These are phyloP conservation scores for Kentomonas sorsogonicus DNA, from an alignment of 208 protist species.

Conservation along the genomic window DNA sequence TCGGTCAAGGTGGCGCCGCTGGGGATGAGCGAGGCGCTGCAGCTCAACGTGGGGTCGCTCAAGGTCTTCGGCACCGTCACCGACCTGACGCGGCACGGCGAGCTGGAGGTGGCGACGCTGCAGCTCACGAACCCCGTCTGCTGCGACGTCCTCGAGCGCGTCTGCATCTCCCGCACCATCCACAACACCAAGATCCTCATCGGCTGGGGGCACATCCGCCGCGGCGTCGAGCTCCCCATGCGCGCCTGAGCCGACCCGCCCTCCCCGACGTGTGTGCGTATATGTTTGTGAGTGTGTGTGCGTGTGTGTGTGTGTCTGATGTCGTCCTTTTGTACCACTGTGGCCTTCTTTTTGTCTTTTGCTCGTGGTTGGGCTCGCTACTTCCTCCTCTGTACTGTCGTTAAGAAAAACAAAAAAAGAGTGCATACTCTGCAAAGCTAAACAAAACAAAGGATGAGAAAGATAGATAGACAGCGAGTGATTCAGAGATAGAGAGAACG, in stretches of 20 bases:
- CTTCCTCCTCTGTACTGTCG: no score
- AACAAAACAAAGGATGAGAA: no score
- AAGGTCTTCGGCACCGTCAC: conserved; percentile 95
- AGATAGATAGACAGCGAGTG: no score
- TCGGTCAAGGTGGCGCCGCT: conserved; percentile 93
- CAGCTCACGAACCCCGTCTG: conserved; percentile 96
- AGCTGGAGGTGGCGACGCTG: conserved; percentile 95
- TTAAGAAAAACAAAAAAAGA: no score
- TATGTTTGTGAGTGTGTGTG: conserved; percentile 3
- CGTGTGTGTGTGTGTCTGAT: no score
- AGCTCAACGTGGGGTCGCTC: conserved; percentile 99
- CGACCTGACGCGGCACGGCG: conserved; percentile 86
- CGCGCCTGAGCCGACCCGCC: not conserved
- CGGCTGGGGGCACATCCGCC: conserved; percentile 90
- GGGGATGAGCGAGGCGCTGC: conserved; percentile 94
- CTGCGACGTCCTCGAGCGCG: conserved; percentile 95
- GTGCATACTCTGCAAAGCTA: no score
- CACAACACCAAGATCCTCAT: conserved; percentile 94
- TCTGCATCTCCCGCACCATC: conserved; percentile 96
- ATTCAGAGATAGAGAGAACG: no score
- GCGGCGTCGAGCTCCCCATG: no score
- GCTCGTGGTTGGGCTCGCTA: no score
- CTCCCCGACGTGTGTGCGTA: not conserved
- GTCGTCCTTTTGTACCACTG: no score
- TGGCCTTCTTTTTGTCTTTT: no score